Percentiles rank a stretch among this genome's conserved stretches.
phyloP scores from a whole-genome alignment of 352 stramenopile genomes.

The Phytophthora aleatoria region DNA sequence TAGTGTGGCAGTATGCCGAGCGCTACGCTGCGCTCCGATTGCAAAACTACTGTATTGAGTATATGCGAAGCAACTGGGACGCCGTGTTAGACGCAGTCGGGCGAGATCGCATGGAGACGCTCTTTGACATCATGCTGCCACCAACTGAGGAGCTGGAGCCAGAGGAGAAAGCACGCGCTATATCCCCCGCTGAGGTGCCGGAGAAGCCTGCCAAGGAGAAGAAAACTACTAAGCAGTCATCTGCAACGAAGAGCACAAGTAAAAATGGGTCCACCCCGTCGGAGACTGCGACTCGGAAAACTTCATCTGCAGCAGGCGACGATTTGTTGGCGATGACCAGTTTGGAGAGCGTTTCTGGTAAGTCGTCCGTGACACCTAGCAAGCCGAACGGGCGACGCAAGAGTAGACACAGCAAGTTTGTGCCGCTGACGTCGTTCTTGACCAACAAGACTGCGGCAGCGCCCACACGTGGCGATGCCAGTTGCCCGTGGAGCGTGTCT shows the following conservation, averaged over 20 bases:
- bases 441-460: conserved; percentile 16
- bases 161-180: conserved; percentile 19
- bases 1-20: conserved; percentile 66
- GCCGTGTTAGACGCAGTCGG: conserved; percentile 66
- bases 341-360: background rate
- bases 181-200: background rate
- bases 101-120: conserved; percentile 58
- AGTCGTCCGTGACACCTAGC: background rate
- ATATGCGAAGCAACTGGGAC: conserved; percentile 79
- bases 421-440: conserved; percentile 58
- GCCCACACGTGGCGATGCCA: background rate
- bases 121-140: conserved; percentile 72
- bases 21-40: conserved; percentile 50
- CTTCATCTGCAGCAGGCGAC: background rate
- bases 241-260: conserved; percentile 5
- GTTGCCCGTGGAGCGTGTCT: conserved; percentile 24
- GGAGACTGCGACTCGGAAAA: background rate
- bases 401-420: conserved; percentile 56
- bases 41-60: conserved; percentile 54
- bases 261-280: background rate
- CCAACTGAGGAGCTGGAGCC: conserved; percentile 27
- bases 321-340: background rate
- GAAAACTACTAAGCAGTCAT: conserved; percentile 19
- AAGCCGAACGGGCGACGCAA: conserved; percentile 30
- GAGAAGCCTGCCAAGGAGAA: conserved; percentile 21